Base-by-base conservation (phyloP, 805 yeast genomes). In the Barnettozyma botsteinii region DNA sequence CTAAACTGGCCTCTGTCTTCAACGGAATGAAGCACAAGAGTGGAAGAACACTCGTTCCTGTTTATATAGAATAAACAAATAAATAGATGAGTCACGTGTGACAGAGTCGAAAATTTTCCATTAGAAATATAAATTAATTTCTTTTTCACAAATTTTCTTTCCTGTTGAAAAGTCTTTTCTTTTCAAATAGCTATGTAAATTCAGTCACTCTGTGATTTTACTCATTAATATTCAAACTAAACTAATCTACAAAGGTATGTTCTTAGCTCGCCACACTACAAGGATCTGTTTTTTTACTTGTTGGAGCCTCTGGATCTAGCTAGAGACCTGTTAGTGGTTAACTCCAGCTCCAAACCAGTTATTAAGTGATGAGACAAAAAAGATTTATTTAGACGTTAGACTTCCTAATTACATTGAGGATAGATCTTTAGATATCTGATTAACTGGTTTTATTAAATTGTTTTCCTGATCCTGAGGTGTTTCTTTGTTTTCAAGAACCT, bases 11-110 rank as follows among this genome's bases (percentile, higher is more conserved):
- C 0, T 57, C 56, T 25, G 60, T 53, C 23, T 81, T 75, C 52
- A 79, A 77, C 51, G 78, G 81, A 0, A 73, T 71, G 1, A 56
- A 42, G 21, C 86, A 81, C 52, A 71, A 68, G 41, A 61, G 71
- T 21, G 81, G 81, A 0, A 72, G 67, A 46, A 44, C 54, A 0
- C 57, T 76, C 29, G 60, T 76, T 6, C 80, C 81, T 1, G 72
- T 76, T 1, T 77, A 75, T 28, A 22, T 42, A 8, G 42, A 35
- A 23, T 19, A 29, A 37, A n/a, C 10, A 22, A 22, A 22, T 10
- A 24, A 24, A 12, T 12, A 24, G n/a, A 24, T 13, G 31, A 7
- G 22, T 18, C 33, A 19, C 21, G 33, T 12, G 13, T 11, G 13
- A 15, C 31, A n/a, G 31, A 28, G 31, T 28, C 31, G 23, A 28